Evolutionary conservation across 75 land plant species (phyloP), one percentile per base, ranked within the genome.

Genomic region (Larix kaempferi): DNA sequence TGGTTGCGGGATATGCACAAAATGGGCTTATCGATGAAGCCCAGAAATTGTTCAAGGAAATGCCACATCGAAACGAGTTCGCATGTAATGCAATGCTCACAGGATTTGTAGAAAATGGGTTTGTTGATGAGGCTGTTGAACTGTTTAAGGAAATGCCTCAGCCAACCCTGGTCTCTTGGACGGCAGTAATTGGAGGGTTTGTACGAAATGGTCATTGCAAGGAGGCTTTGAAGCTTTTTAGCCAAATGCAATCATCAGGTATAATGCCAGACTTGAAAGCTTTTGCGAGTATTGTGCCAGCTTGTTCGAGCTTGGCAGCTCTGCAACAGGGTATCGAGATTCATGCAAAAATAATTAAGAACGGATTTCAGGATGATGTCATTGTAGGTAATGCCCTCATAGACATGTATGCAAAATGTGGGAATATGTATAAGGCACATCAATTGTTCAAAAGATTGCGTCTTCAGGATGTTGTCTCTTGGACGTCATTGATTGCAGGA

Each of bases 91-190:
- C 80, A 6, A 49, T 81, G 71, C n/a, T 81, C 57, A 55, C 54
- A n/a, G 78, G 78, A 72, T 81, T 77, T 78, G 19, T 59, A 58
- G 54, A 66, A 44, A 77, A 79, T 37, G 23, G 80, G 15, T 39
- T 64, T 6, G 79, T 81, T 44, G 17, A 41, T 35, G 67, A 78
- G 15, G 82, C 82, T 0, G 23, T 66, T 13, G 26, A 29, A 7
- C 58, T 81, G 21, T 81, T 81, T 15, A 72, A 81, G 55, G 23
- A 55, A 54, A 77, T 77, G 62, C 49, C 76, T 72, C n/a, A 57
- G 4, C 82, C 69, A 25, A 67, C 81, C 41, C 77, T 82, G 19
- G 65, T 80, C 21, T 81, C 84, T 15, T 82, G 77, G 64, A 82
- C 52, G 27, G 76, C 84, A 61, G 25, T 82, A 29, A 80, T 82